phyloP scores from a whole-genome alignment of 75 land plant species.

The Cunninghamia lanceolata region DNA sequence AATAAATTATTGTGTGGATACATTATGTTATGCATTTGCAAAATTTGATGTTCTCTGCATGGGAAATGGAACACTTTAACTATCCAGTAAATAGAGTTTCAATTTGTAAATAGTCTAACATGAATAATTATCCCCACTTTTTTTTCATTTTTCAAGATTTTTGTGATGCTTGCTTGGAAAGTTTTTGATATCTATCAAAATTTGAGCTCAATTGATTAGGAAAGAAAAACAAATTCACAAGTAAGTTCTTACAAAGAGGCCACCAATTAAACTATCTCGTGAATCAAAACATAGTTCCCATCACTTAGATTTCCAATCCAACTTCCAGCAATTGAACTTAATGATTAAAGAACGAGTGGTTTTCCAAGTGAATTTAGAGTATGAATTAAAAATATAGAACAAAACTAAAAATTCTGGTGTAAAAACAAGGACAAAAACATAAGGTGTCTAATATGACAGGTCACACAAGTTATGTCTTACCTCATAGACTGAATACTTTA shows the following conservation, averaged over 20 bases:
- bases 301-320: not conserved
- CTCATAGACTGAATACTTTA: not conserved
- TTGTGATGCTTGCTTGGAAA: not conserved
- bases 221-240: not conserved
- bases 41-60: conserved; percentile 1
- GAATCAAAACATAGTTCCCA: not conserved
- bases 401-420: not conserved
- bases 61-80: not conserved
- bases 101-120: not conserved
- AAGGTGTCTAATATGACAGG: not conserved
- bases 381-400: not conserved
- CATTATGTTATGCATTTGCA: not conserved
- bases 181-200: not conserved
- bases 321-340: not conserved
- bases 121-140: not conserved
- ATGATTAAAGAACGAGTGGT: not conserved
- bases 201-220: not conserved
- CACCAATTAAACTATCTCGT: not conserved
- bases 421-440: not conserved
- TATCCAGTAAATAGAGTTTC: not conserved
- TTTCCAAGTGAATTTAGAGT: not conserved
- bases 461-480: not conserved
- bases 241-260: not conserved
- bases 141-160: not conserved
- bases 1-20: not conserved